These are phyloP conservation scores for Ilyonectria destructans DNA, from an alignment of 2,329 filamentous ascomycete genomes.

Conservation along the genomic window DNA sequence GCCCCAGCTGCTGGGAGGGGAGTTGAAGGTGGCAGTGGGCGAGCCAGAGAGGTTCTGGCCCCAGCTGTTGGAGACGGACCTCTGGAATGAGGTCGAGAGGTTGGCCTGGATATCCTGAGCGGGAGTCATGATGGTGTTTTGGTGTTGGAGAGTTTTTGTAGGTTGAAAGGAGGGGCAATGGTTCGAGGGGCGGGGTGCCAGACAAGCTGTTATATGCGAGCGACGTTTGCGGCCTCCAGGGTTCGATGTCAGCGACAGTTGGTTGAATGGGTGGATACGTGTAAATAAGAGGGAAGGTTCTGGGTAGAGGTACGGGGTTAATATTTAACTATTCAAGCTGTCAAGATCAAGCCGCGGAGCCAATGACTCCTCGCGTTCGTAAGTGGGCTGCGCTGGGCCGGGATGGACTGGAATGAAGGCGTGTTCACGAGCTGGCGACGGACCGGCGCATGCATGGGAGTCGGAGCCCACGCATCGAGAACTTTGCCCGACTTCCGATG, in stretches of 20 bases:
- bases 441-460: constrained; percentile 44
- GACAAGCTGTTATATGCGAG: constrained; percentile 26
- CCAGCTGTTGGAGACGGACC: constrained; percentile 71
- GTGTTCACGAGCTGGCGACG: constrained; percentile 39
- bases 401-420: constrained; percentile 5
- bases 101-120: constrained; percentile 63
- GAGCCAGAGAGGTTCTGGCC: constrained; percentile 79
- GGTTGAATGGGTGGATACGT: background rate
- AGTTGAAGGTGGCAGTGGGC: constrained; percentile 82
- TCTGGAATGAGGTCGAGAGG: constrained; percentile 54
- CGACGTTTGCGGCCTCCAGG: constrained; percentile 24
- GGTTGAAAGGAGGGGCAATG: constrained; percentile 17
- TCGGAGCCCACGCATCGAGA: constrained; percentile 38
- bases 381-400: constrained; percentile 17
- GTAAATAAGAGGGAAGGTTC: background rate
- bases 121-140: constrained; percentile 57
- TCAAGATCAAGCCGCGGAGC: constrained; percentile 3
- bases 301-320: background rate
- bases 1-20: constrained; percentile 77
- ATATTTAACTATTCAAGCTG: constrained; percentile 3
- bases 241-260: background rate
- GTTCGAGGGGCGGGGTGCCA: constrained; percentile 12
- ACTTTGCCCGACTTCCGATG: constrained; percentile 45
- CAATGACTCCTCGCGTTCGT: constrained; percentile 28
- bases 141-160: constrained; percentile 47